Base-by-base conservation (phyloP, 2,329 filamentous ascomycete species). In the Colletotrichum liriopes region DNA sequence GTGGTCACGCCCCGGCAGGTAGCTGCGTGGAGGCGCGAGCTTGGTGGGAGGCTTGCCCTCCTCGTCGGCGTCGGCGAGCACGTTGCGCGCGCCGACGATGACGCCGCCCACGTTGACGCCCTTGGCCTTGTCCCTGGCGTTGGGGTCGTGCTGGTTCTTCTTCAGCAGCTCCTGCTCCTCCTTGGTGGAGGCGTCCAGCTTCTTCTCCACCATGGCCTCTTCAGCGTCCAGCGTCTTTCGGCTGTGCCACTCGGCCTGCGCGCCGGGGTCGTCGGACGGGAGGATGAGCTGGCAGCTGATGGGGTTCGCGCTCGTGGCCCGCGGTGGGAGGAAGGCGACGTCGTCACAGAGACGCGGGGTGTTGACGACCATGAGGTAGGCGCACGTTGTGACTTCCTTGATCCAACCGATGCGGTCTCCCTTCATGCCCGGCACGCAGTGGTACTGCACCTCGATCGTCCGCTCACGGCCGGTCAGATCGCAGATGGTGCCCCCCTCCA, bases 321-420 rank as follows among this genome's bases (percentile, higher is more conserved):
- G 91, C 0, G 94, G 94, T 0, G 95, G 95, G 65, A 93, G 85
- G 80, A 98, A 98, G 12, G 94, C 94, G 12, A 94, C 90, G 76
- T 98, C 95, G 78, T 93, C 90, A 84, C 95, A 98, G 16, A 98
- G 89, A 0, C 94, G 91, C 0, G 95, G 94, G 0, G 95, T 98
- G 79, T 97, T 93, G 74, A 98, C 90, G 41, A 97, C 91, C 95
- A 98, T 98, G 65, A 98, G 87, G 79, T 98, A 98, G 16, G 94
- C 91, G 83, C 95, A 98, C 14, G 94, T 98, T 3, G 93, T 93
- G 1, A 96, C 91, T 81, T 98, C 95, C 81, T 98, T 98, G 82
- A 98, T 97, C 91, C 94, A 95, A 54, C 92, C 93, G 77, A 98
- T 98, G 59, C 92, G 90, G 80, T 97, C 92, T 58, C 85, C 86